Base-by-base conservation (phyloP, 2,329 filamentous ascomycete genomes). In the Fonsecaea multimorphosa region DNA sequence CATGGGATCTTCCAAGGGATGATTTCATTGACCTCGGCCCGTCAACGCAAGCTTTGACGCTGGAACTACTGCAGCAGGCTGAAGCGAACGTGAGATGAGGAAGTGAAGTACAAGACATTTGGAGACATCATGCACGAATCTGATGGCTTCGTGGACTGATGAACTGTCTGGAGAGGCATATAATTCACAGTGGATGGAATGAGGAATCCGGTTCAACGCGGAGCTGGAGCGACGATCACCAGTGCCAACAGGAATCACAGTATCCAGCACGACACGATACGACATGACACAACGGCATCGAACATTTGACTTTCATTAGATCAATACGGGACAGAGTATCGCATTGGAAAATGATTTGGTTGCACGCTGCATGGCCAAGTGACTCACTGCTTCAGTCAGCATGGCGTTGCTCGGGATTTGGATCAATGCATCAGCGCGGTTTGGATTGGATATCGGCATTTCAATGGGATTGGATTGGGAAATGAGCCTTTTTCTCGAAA, bases 1-100 rank as follows among this genome's bases (percentile, higher is more conserved):
- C 65, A 11, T 64, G 61, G 61, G 51, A 66, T 12, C n/a, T 36
- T 40, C 51, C 54, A 11, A 3, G 6, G 27, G 67, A 69, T 52
- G 67, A 69, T 7, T 67, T 67, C 22, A 58, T 52, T 40, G 61
- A 22, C 2, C 64, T 60, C 9, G 67, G 67, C 7, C 67, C 67
- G 5, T 69, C 67, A 5, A 69, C 67, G n/a, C 67, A 69, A 52
- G 64, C 67, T 27, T 27, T 67, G 19, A 67, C 64, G 54, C 22
- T 69, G 27, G 67, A 67, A 56, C 36, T 67, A n/a, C 53, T 63
- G 6, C 61, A 63, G 29, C 36, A 67, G 38, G 64, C 61, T 19
- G 67, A 69, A 63, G 67, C 67, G 3, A 27, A 61, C 3, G 53
- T 60, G 31, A 61, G 8, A 53, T 60, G 31, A 61, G 16, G 24